Evolutionary conservation across 2,329 filamentous ascomycete genomes (phyloP).

Genomic region (Aspergillus udagawae): DNA sequence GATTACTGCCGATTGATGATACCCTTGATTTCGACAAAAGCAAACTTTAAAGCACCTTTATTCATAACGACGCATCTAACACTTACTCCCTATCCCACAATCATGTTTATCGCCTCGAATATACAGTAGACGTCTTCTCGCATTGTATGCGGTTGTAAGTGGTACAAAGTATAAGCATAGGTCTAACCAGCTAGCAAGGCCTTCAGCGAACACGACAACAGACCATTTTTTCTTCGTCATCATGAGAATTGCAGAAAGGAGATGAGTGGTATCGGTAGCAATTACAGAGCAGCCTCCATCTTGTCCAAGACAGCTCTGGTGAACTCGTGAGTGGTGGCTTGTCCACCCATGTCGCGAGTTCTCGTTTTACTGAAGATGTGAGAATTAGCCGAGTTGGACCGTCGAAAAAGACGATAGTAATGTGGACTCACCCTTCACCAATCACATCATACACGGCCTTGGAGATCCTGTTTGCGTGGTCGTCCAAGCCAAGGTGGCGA

Average conservation of each 20-base stretch:
- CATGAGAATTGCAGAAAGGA: conserved; percentile 21
- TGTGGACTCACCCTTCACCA: conserved; percentile 71
- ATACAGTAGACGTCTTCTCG: conserved; percentile 21
- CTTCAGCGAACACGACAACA: conserved; percentile 12
- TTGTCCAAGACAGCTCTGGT: conserved; percentile 89
- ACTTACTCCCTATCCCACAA: conserved; percentile 11
- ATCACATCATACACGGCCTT: conserved; percentile 76
- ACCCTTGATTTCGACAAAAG: not conserved
- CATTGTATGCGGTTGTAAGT: conserved; percentile 19
- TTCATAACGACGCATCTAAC: conserved; percentile 12
- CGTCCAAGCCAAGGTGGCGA: conserved; percentile 92
- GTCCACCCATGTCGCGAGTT: conserved; percentile 94
- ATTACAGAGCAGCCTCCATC: conserved; percentile 74
- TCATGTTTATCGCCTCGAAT: conserved; percentile 10
- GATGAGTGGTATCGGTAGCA: conserved; percentile 13
- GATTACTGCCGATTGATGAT: not conserved
- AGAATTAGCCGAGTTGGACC: conserved; percentile 38
- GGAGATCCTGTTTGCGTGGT: conserved; percentile 97
- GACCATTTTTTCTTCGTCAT: conserved; percentile 19
- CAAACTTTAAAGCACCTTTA: conserved; percentile 4
- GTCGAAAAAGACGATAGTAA: not conserved
- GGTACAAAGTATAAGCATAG: conserved; percentile 25
- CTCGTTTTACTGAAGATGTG: conserved; percentile 63
- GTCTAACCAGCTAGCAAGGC: conserved; percentile 8
- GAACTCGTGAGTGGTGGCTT: conserved; percentile 87